Conservation (phyloP, 495 filamentous ascomycete genomes). For the Darksidea phi region DNA sequence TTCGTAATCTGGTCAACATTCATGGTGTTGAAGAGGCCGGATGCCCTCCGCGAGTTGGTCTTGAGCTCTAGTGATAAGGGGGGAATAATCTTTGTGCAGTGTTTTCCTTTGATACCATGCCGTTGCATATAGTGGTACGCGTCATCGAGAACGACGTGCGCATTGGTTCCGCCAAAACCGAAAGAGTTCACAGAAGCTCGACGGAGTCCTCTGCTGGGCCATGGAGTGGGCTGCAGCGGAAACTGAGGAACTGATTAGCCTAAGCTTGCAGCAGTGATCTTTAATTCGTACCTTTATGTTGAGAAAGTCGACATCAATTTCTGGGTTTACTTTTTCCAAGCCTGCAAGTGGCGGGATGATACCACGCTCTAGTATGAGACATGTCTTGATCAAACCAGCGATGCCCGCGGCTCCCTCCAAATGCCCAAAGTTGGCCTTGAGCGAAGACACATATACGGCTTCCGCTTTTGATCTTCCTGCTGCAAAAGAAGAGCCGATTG, state of each 20-base stretch:
- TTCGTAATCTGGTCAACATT: background rate
- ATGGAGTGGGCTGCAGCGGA: slow-evolving; percentile 22
- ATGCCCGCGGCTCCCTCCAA: no score
- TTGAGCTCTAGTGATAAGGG: background rate
- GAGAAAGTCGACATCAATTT: slow-evolving; percentile 30
- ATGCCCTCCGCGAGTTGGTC: background rate
- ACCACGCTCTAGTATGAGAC: slow-evolving; percentile 9
- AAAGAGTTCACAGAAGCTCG: slow-evolving; percentile 38
- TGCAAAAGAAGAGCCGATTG: slow-evolving; percentile 24
- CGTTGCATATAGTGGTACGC: slow-evolving; percentile 15
- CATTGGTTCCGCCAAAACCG: slow-evolving; percentile 34
- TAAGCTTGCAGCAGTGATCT: slow-evolving; percentile 10
- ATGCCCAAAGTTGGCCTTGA: background rate
- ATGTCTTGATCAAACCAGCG: no score
- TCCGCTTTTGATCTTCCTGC: slow-evolving; percentile 12
- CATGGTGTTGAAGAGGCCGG: background rate
- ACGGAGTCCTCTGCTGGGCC: slow-evolving; percentile 36
- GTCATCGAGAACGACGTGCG: slow-evolving; percentile 32
- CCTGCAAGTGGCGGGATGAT: slow-evolving; percentile 9
- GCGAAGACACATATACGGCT: background rate
- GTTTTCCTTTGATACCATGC: slow-evolving; percentile 4
- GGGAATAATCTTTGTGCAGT: slow-evolving; percentile 2
- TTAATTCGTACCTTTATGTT: slow-evolving; percentile 9
- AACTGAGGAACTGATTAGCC: background rate
- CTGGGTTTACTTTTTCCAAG: slow-evolving; percentile 38